Conservation (phyloP, 2,329 filamentous ascomycete species). For the Parasarocladium wereldwijsianum region DNA sequence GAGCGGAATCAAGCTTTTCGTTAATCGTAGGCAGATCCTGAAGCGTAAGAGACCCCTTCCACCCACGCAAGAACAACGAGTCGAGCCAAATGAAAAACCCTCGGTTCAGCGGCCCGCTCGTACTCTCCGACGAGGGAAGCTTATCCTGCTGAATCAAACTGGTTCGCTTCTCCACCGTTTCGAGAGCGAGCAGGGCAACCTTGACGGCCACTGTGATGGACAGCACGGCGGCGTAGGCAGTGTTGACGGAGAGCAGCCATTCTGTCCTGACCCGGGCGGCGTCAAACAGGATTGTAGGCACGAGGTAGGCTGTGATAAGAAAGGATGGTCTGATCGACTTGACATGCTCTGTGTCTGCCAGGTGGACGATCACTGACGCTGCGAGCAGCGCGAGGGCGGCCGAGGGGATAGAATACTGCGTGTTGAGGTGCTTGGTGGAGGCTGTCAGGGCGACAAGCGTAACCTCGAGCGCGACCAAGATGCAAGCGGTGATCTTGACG, state of each 20-base stretch:
- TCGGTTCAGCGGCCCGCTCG: conserved; percentile 20
- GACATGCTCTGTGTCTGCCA: conserved; percentile 17
- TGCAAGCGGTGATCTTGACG: too few relatives aligned
- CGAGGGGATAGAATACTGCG: conserved; percentile 14
- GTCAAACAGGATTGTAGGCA: conserved; percentile 17
- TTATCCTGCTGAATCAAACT: conserved; percentile 23
- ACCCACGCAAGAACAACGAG: conserved; percentile 32
- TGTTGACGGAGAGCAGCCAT: conserved; percentile 15
- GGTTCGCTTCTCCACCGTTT: conserved; percentile 16
- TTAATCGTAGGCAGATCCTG: conserved; percentile 15
- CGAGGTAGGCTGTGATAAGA: conserved; percentile 14
- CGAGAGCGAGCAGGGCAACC: conserved; percentile 12
- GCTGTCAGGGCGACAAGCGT: conserved; percentile 12
- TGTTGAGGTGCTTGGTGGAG: conserved; percentile 12
- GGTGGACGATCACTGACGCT: conserved; percentile 12
- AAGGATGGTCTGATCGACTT: conserved; percentile 19
- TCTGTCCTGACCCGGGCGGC: conserved; percentile 16
- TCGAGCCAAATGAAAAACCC: conserved; percentile 20
- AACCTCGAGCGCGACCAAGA: too few relatives aligned
- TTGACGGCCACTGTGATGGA: conserved; percentile 12
- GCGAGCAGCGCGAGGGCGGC: conserved; percentile 14
- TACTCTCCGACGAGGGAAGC: conserved; percentile 31
- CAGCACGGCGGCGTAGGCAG: conserved; percentile 11
- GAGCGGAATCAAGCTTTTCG: conserved; percentile 15
- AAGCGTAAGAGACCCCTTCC: conserved; percentile 18